phyloP scores from a whole-genome alignment of 371 early-diverging fungal genomes.

The Mortierella sp. region DNA sequence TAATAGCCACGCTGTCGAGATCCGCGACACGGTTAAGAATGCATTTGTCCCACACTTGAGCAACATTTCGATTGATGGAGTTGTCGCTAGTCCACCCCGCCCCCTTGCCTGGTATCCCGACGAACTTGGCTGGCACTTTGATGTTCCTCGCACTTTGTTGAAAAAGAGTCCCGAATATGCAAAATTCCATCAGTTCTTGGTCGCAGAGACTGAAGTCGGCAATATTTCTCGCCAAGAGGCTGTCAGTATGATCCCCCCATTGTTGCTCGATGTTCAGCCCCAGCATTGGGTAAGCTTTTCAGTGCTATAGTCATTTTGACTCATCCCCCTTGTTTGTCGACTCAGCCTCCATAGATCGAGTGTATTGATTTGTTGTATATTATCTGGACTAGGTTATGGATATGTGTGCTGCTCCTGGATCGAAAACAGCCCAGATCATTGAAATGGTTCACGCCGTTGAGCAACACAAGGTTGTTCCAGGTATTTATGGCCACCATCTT shows the following conservation, averaged over 20 bases:
- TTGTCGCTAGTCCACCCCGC: constrained; percentile 77
- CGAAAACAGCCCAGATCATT: constrained; percentile 92
- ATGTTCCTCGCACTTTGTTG: constrained; percentile 76
- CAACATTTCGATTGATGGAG: constrained; percentile 75
- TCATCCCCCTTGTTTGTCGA: background rate
- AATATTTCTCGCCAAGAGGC: constrained; percentile 98
- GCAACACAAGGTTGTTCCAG: constrained; percentile 67
- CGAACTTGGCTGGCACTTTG: constrained; percentile 89
- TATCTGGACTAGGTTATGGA: constrained; percentile 69
- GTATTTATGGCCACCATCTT: constrained; percentile 45
- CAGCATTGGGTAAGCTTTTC: constrained; percentile 80
- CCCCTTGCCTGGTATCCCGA: constrained; percentile 91
- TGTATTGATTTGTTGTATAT: background rate
- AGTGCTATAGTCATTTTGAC: background rate
- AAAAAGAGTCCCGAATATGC: constrained; percentile 79
- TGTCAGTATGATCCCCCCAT: constrained; percentile 98
- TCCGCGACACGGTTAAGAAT: constrained; percentile 59
- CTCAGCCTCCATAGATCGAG: constrained; percentile 4
- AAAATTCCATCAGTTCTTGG: constrained; percentile 93
- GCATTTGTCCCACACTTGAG: constrained; percentile 58
- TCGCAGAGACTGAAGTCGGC: constrained; percentile 95
- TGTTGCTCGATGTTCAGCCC: constrained; percentile 94
- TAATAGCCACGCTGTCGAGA: constrained; percentile 47
- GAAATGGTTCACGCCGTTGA: constrained; percentile 91
- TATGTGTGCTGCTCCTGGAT: constrained; percentile 95